These are phyloP conservation scores for Rhizopogon sp. DNA, from an alignment of 768 basidiomycete genomes.

Conservation along the genomic window DNA sequence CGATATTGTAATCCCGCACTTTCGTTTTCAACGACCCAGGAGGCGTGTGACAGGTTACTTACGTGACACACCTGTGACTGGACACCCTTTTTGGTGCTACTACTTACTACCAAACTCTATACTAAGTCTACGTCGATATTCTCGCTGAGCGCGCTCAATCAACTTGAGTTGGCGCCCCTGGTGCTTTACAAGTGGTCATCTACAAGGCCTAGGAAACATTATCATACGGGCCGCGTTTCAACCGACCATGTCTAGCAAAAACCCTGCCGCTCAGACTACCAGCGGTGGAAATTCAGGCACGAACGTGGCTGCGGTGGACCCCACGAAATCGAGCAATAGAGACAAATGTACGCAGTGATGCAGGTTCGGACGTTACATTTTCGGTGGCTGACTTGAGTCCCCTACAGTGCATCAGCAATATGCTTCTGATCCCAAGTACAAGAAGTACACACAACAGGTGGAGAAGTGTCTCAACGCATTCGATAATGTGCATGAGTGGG, in stretches of 20 bases:
- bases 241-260: not conserved
- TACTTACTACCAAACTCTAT: not conserved
- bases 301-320: not conserved
- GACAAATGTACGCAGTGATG: not conserved
- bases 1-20: not conserved
- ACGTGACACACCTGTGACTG: not conserved
- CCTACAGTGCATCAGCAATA: conserved; percentile 50
- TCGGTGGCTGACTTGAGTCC: conserved; percentile 12
- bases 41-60: conserved; percentile 17
- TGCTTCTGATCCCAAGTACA: conserved; percentile 85
- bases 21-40: too few species aligned
- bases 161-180: not conserved
- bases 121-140: not conserved
- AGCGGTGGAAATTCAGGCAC: not conserved
- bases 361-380: not conserved
- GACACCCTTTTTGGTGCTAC: not conserved
- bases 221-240: not conserved
- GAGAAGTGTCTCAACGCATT: conserved; percentile 92
- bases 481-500: conserved; percentile 97
- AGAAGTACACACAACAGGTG: conserved; percentile 89
- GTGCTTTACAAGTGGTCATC: not conserved
- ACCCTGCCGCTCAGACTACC: not conserved
- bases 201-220: not conserved
- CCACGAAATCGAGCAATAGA: not conserved
- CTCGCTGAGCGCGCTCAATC: not conserved